Evolutionary conservation across 2,329 filamentous ascomycete genomes (phyloP).

Genomic region (Botrytis elliptica): DNA sequence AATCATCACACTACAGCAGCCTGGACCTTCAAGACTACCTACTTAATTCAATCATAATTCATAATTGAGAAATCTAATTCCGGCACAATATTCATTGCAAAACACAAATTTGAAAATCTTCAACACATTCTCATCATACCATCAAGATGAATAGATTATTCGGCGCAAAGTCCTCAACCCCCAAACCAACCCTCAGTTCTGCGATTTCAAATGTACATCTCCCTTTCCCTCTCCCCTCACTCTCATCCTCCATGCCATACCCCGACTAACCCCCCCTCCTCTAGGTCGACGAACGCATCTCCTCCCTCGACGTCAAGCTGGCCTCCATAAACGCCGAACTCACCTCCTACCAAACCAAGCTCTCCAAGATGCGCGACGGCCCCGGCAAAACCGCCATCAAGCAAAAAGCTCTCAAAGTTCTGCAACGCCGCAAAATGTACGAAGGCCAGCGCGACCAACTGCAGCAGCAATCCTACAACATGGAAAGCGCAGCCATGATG

Average conservation of each 20-base stretch:
- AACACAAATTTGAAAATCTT: neutral
- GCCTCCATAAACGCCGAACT: constrained; percentile 90
- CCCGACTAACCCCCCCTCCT: constrained; percentile 24
- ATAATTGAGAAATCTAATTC: neutral
- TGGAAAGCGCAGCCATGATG: constrained; percentile 98
- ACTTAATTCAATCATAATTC: neutral
- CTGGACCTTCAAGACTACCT: neutral
- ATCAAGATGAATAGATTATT: constrained; percentile 88
- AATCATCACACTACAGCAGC: neutral
- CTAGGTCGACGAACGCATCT: constrained; percentile 75
- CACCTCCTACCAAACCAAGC: constrained; percentile 79
- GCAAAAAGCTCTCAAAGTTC: constrained; percentile 89
- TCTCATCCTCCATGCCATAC: too few relatives aligned
- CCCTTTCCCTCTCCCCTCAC: constrained; percentile 7
- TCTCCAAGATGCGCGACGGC: constrained; percentile 90
- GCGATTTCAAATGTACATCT: constrained; percentile 73
- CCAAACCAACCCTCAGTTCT: constrained; percentile 82
- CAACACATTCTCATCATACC: neutral
- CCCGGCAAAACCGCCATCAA: constrained; percentile 91
- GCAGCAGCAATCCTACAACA: constrained; percentile 94
- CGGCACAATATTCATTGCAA: neutral
- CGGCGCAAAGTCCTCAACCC: constrained; percentile 79
- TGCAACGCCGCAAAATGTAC: constrained; percentile 92
- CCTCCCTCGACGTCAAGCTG: constrained; percentile 90
- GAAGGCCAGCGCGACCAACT: constrained; percentile 92